Evolutionary conservation across 768 basidiomycete genomes (phyloP).

Genomic region (Boletus pseudo-olivaceus): DNA sequence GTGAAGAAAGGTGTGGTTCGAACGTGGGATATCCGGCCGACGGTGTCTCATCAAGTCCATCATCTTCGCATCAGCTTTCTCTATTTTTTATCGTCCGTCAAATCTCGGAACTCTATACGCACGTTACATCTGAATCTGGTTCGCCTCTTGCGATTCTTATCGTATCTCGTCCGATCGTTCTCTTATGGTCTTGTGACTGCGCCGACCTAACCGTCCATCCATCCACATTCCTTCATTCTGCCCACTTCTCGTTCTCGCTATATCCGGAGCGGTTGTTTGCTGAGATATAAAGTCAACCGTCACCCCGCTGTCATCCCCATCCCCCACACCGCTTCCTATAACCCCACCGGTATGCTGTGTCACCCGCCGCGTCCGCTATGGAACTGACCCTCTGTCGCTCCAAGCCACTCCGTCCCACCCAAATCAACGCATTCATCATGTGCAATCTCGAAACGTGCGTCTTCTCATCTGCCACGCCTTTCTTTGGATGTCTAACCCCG

Average conservation of each 20-base stretch:
- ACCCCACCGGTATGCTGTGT: constrained; percentile 17
- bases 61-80: constrained; percentile 6
- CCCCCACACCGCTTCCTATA: constrained; percentile 9
- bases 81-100: constrained; percentile 16
- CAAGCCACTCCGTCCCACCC: constrained; percentile 7
- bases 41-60: constrained; percentile 4
- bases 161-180: constrained; percentile 32
- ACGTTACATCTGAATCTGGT: constrained; percentile 5
- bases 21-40: constrained; percentile 4
- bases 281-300: constrained; percentile 33
- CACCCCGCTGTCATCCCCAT: constrained; percentile 10
- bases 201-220: constrained; percentile 2
- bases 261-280: constrained; percentile 12
- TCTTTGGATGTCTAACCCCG: constrained; percentile 25
- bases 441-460: constrained; percentile 56
- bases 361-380: not conserved
- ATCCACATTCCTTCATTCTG: constrained; percentile 17
- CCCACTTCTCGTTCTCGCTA: constrained; percentile 12
- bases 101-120: constrained; percentile 21
- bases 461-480: constrained; percentile 16
- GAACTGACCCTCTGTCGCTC: constrained; percentile 2
- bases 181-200: constrained; percentile 31
- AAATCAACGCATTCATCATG: constrained; percentile 34
- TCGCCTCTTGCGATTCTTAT: constrained; percentile 21
- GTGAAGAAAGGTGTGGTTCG: not conserved